Percentiles rank a stretch among this genome's conserved stretches.
Conservation (phyloP, 768 basidiomycete genomes). For the Steccherinum ochraceum region DNA sequence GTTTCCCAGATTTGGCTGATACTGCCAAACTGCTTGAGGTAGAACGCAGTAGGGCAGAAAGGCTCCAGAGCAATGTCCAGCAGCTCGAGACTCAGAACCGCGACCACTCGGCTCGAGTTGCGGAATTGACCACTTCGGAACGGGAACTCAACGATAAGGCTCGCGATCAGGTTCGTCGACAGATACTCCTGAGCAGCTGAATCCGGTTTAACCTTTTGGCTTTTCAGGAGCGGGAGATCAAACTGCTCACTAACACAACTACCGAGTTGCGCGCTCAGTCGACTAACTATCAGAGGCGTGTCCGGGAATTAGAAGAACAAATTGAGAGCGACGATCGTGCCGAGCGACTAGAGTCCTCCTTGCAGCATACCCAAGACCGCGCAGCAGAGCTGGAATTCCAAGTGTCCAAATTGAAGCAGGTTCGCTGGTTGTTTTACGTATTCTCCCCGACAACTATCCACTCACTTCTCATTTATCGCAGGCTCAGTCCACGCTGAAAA, state of each 20-base stretch:
- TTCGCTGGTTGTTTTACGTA: conserved; percentile 19
- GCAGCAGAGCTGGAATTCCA: conserved; percentile 82
- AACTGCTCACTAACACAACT: conserved; percentile 48
- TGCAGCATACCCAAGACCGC: conserved; percentile 75
- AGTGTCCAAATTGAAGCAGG: conserved; percentile 75
- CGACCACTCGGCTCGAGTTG: conserved; percentile 32
- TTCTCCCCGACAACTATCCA: not conserved
- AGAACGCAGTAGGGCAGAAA: conserved; percentile 14
- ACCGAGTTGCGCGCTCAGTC: conserved; percentile 48
- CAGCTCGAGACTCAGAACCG: conserved; percentile 35
- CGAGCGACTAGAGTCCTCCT: conserved; percentile 62
- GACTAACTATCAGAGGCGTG: conserved; percentile 47
- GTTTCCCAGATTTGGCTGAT: conserved; percentile 18
- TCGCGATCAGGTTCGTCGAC: conserved; percentile 47
- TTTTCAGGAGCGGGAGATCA: conserved; percentile 67
- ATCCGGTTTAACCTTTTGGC: conserved; percentile 1
- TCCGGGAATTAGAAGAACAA: conserved; percentile 74
- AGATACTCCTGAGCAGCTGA: too few species aligned
- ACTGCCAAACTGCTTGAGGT: conserved; percentile 16
- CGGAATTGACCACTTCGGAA: conserved; percentile 41
- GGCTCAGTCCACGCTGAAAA: conserved; percentile 52
- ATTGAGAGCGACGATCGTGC: conserved; percentile 80
- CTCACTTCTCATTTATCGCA: conserved; percentile 21
- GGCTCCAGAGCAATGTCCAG: conserved; percentile 28
- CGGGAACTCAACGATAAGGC: conserved; percentile 43